These are phyloP conservation scores for Phytophthora tentaculata DNA, from an alignment of 352 stramenopile genomes.

Conservation along the genomic window DNA sequence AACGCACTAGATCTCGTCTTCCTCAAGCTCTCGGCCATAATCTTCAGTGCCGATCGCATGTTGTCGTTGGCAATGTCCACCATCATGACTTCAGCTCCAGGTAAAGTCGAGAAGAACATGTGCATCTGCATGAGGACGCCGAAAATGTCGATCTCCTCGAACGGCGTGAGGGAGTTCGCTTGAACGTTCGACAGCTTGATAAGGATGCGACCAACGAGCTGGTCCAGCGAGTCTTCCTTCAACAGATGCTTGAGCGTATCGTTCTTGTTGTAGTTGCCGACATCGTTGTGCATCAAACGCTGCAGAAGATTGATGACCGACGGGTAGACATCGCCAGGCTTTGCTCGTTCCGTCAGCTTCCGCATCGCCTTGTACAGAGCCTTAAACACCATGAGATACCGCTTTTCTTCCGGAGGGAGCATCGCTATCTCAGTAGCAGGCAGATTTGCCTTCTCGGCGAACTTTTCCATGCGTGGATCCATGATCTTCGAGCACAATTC, in stretches of 20 bases:
- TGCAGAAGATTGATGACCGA: conserved; percentile 83
- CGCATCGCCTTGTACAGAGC: conserved; percentile 70
- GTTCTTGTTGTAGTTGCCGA: conserved; percentile 80
- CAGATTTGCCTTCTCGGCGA: conserved; percentile 49
- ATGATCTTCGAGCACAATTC: conserved; percentile 80
- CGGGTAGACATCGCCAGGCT: conserved; percentile 74
- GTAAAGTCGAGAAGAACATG: conserved; percentile 82
- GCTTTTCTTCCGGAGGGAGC: conserved; percentile 63
- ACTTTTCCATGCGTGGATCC: conserved; percentile 72
- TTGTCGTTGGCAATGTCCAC: conserved; percentile 79
- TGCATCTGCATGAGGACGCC: conserved; percentile 89
- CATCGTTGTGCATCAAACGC: conserved; percentile 80
- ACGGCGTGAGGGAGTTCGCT: conserved; percentile 63
- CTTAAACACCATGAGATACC: conserved; percentile 75
- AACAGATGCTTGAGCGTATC: conserved; percentile 75
- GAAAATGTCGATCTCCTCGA: conserved; percentile 83
- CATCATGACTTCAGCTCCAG: conserved; percentile 65
- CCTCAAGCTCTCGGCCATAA: conserved; percentile 70
- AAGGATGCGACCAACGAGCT: conserved; percentile 76
- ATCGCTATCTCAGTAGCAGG: conserved; percentile 41
- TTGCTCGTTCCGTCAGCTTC: conserved; percentile 61
- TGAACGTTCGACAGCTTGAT: conserved; percentile 69
- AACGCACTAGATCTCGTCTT: conserved; percentile 60
- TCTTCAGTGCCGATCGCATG: conserved; percentile 71
- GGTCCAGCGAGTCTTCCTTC: conserved; percentile 80